phyloP scores from a whole-genome alignment of 768 basidiomycete species.

The Lentinus tigrinus region DNA sequence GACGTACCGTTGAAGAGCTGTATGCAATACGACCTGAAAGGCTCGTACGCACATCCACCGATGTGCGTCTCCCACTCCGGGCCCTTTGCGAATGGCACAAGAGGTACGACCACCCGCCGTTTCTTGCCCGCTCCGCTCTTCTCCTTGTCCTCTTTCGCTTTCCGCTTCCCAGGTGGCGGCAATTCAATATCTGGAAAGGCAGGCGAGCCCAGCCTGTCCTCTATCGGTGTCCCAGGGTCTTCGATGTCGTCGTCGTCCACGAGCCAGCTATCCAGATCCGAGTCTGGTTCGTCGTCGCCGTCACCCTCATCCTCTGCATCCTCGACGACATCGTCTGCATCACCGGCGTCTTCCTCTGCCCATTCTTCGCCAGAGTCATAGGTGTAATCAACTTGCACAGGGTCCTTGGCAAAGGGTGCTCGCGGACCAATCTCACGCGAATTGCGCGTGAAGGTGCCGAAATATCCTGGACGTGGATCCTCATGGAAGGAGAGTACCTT shows the following conservation, averaged over 20 bases:
- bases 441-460: constrained; percentile 89
- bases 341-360: constrained; percentile 81
- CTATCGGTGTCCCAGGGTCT: constrained; percentile 37
- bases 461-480: constrained; percentile 89
- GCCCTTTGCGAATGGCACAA: constrained; percentile 80
- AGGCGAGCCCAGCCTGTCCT: constrained; percentile 39
- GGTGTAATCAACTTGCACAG: constrained; percentile 77
- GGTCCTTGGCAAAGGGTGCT: constrained; percentile 78
- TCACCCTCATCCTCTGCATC: constrained; percentile 62
- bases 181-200: constrained; percentile 13
- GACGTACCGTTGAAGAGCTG: constrained; percentile 80
- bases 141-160: constrained; percentile 51
- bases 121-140: constrained; percentile 57
- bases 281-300: constrained; percentile 62
- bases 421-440: constrained; percentile 81
- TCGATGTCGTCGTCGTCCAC: constrained; percentile 70
- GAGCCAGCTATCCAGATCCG: constrained; percentile 77
- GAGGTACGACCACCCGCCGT: constrained; percentile 71
- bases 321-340: constrained; percentile 73
- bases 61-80: constrained; percentile 76
- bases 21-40: constrained; percentile 73
- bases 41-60: constrained; percentile 64
- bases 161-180: constrained; percentile 52
- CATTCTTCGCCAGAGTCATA: constrained; percentile 97
- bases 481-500: constrained; percentile 84